Evolutionary conservation across 257 asterid genomes (phyloP).

Genomic region (Leptodermis oblonga): DNA sequence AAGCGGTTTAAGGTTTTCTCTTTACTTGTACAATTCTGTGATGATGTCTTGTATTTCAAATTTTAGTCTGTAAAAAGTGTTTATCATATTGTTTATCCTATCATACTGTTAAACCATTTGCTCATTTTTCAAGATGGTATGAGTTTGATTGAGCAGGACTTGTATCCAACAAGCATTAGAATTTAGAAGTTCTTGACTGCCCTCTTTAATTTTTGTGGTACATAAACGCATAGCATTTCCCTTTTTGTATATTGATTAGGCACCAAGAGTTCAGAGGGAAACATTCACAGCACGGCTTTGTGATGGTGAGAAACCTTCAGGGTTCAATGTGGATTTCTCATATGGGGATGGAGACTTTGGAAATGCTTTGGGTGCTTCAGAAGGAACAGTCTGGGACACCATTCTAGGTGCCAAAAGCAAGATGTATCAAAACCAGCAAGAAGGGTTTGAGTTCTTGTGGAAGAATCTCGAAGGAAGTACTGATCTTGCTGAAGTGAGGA

Average conservation of each 20-base stretch:
- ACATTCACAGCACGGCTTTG: too few species aligned
- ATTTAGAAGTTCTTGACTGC: too few species aligned
- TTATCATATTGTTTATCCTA: too few species aligned
- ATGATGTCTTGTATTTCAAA: too few species aligned
- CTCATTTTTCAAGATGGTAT: background rate
- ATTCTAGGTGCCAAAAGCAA: slow-evolving; percentile 31
- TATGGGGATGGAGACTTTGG: slow-evolving; percentile 9
- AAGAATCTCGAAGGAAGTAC: slow-evolving; percentile 53
- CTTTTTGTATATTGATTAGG: slow-evolving; percentile 34
- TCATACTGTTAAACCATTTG: too few species aligned
- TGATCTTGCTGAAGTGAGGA: slow-evolving; percentile 31
- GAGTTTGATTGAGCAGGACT: background rate
- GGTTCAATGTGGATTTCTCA: slow-evolving; percentile 16
- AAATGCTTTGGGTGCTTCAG: background rate
- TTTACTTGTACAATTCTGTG: background rate
- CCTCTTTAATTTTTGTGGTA: background rate
- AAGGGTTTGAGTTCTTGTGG: slow-evolving; percentile 67
- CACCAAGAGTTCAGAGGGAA: background rate
- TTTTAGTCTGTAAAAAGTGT: too few species aligned
- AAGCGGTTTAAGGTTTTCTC: slow-evolving; percentile 21
- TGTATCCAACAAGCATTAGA: background rate
- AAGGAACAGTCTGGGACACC: slow-evolving; percentile 51
- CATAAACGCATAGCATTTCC: too few species aligned
- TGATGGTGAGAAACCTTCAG: slow-evolving; percentile 10
- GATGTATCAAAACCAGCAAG: slow-evolving; percentile 56